phyloP scores from a whole-genome alignment of 495 filamentous ascomycete genomes.

The Penicillium arizonense region DNA sequence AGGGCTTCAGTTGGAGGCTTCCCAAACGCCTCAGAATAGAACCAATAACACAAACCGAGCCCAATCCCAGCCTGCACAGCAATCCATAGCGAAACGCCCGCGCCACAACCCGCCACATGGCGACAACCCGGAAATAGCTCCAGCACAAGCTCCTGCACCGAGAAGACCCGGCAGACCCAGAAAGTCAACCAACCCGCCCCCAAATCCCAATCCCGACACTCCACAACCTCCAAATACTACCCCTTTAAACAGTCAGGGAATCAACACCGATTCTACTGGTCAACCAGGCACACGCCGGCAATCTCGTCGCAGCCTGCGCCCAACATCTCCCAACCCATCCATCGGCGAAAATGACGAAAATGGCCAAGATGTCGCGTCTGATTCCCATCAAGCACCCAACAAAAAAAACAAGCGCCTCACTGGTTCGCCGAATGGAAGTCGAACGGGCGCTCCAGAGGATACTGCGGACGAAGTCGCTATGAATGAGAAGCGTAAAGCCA shows the following conservation, averaged over 20 bases:
- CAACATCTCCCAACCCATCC: conserved; percentile 6
- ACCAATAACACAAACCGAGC: neutral
- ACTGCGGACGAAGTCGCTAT: conserved; percentile 2
- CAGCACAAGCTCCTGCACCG: conserved; percentile 8
- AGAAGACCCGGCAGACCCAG: conserved; percentile 29
- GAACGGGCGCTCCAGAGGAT: neutral
- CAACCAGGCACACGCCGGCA: conserved; percentile 3
- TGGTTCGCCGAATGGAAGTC: neutral
- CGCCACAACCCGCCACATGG: conserved; percentile 22
- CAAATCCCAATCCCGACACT: conserved; percentile 17
- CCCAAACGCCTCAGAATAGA: neutral
- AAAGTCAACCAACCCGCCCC: conserved; percentile 27
- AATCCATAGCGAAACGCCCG: conserved; percentile 31
- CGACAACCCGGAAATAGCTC: neutral
- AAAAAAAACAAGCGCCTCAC: conserved; percentile 7
- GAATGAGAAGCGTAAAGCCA: conserved; percentile 37
- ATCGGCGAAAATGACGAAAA: neutral
- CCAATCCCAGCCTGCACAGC: neutral
- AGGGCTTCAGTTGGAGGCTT: conserved; percentile 16
- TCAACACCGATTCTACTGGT: neutral
- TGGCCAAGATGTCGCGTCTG: neutral
- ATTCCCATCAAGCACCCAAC: neutral
- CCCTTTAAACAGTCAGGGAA: neutral
- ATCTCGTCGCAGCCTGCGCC: conserved; percentile 15
- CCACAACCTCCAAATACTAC: conserved; percentile 12